These are phyloP conservation scores for Acacia acuminata DNA, from an alignment of 306 rosid species.

Conservation along the genomic window DNA sequence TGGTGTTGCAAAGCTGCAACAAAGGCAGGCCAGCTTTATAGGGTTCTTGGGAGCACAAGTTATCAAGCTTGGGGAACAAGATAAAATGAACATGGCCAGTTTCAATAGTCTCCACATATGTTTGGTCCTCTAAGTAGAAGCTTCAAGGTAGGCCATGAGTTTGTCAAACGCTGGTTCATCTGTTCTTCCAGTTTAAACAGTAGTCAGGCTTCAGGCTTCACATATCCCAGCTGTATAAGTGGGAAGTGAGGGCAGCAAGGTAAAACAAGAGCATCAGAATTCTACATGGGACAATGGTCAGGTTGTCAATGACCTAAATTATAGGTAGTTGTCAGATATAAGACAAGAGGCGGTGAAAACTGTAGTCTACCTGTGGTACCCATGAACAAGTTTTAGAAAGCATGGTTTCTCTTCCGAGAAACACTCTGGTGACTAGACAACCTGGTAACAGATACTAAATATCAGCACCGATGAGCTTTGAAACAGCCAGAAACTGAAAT, in stretches of 20 bases:
- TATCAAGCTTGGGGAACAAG: constrained; percentile 76
- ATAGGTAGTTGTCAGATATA: constrained; percentile 43
- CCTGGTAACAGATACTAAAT: constrained; percentile 37
- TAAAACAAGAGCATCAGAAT: constrained; percentile 89
- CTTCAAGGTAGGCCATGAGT: constrained; percentile 93
- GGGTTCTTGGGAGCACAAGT: constrained; percentile 81
- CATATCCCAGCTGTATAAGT: constrained; percentile 89
- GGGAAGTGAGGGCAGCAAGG: constrained; percentile 94
- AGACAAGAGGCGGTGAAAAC: constrained; percentile 34
- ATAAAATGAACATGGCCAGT: constrained; percentile 63
- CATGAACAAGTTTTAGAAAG: constrained; percentile 37
- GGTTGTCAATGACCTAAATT: constrained; percentile 48
- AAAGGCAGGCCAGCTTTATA: constrained; percentile 57
- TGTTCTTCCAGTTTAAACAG: constrained; percentile 90
- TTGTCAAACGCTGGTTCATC: constrained; percentile 94
- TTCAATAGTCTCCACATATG: constrained; percentile 57
- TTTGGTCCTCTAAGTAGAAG: constrained; percentile 77
- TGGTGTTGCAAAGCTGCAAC: constrained; percentile 51
- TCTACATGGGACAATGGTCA: constrained; percentile 67
- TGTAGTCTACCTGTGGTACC: constrained; percentile 43
- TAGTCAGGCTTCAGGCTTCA: constrained; percentile 95
- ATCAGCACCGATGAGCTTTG: constrained; percentile 30
- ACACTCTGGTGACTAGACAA: constrained; percentile 42
- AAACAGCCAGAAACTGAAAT: background rate
- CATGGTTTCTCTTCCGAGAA: constrained; percentile 59